Base-by-base conservation (phyloP, 2,329 filamentous ascomycete genomes). In the Penicillium sp. region DNA sequence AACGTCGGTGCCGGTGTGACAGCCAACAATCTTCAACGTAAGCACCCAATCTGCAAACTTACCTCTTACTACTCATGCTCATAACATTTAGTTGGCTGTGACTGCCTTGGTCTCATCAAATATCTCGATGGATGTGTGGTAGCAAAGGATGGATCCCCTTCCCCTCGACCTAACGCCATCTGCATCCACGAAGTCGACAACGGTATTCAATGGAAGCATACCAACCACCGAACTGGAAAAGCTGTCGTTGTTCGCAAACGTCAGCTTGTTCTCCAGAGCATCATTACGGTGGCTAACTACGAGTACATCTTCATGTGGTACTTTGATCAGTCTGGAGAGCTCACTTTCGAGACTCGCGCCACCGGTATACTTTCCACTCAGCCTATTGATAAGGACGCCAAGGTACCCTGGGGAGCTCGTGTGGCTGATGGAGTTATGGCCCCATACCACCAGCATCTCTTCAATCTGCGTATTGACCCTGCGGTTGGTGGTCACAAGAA, bases 281-380 rank as follows among this genome's bases (percentile, higher is more conserved):
- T 75, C 55, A 72, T 73, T 54, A 77, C 74, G 0, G 72, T 77
- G 11, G 69, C 67, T 48, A 77, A 77, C 57, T 77, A 77, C 56
- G 75, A 77, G 54, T 77, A 77, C 45, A 76, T 74, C 18, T 77
- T 79, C 51, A 71, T 70, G 4, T 78, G 73, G 48, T 64, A 74
- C 18, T 78, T 79, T 49, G 57, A 68, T 5, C 71, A 77, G 48
- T 74, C 74, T 38, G 76, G 71, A 7, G 67, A 67, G 1, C 69
- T 79, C 31, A 57, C 70, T 29, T 75, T 75, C 50, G 75, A 77
- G 50, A 71, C 77, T 4, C 72, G 75, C 10, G 77, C 76, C 0
- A 78, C 76, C 0, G 77, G 85, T 0, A 78, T 78, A 21, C 54
- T 79, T 5, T 76, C 73, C 0, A 77, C 75, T 0, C 59, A 59